A percentile compares a stretch with the other conserved stretches of the same genome.
Evolutionary conservation across 2,329 filamentous ascomycete genomes (phyloP).

Genomic region (Diaporthe ampelina): DNA sequence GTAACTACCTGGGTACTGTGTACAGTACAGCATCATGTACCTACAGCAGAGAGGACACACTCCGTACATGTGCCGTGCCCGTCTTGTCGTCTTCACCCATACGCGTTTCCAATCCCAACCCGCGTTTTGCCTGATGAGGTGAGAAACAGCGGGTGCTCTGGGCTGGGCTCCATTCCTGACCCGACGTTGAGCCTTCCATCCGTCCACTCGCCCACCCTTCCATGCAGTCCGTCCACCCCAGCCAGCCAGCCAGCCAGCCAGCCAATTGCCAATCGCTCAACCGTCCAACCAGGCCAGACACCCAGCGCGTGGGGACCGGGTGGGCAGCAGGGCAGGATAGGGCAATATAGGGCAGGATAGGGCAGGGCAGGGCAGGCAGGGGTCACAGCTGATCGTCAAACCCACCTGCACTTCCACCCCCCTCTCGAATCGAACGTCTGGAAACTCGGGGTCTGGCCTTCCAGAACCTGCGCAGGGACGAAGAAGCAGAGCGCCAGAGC

Average conservation of each 20-base stretch:
- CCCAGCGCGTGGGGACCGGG: slow-evolving; percentile 17
- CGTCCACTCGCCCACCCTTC: slow-evolving; percentile 2
- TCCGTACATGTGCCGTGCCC: slow-evolving; percentile 1
- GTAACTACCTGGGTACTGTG: too few species aligned
- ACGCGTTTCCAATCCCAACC: slow-evolving; percentile 26
- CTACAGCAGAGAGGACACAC: too few species aligned
- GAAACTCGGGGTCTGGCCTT: slow-evolving; percentile 20
- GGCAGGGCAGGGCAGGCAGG: not conserved
- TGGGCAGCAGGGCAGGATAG: not conserved
- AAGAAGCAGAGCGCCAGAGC: slow-evolving; percentile 23
- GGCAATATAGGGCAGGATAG: not conserved
- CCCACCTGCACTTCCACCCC: slow-evolving; percentile 4
- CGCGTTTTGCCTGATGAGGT: slow-evolving; percentile 33
- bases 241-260: not conserved
- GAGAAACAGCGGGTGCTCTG: slow-evolving; percentile 30
- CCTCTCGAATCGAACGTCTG: slow-evolving; percentile 11
- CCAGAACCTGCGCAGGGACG: slow-evolving; percentile 21
- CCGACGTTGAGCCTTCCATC: slow-evolving; percentile 26
- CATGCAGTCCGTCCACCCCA: slow-evolving; percentile 8
- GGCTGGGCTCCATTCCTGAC: slow-evolving; percentile 23
- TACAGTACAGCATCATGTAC: too few species aligned
- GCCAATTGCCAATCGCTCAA: too few species aligned
- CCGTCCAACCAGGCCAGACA: not conserved
- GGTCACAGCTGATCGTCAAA: slow-evolving; percentile 31
- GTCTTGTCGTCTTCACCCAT: slow-evolving; percentile 18